A percentile compares a stretch with the other conserved stretches of the same genome.
Evolutionary conservation across 495 filamentous ascomycete species (phyloP).

Genomic region (Talaromyces proteolyticus): DNA sequence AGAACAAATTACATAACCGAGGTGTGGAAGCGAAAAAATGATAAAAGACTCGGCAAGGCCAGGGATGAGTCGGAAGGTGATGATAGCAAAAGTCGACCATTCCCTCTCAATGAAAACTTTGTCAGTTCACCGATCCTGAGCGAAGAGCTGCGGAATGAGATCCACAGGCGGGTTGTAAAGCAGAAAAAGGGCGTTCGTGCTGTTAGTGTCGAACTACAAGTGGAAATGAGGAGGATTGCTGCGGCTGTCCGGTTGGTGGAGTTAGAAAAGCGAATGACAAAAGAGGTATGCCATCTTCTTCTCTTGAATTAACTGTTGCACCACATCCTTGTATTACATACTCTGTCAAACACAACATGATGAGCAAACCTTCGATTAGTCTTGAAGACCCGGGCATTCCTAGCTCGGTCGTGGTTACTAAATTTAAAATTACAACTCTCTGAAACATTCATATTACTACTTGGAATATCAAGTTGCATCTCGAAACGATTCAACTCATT

Average conservation of each 20-base stretch:
- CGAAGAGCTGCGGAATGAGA: constrained; percentile 66
- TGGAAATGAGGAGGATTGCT: constrained; percentile 82
- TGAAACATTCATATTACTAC: too few species aligned
- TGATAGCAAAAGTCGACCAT: constrained; percentile 40
- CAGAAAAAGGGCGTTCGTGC: constrained; percentile 63
- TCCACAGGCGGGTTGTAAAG: constrained; percentile 61
- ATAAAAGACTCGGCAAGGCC: constrained; percentile 10
- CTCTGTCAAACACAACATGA: constrained; percentile 35
- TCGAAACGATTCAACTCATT: too few species aligned
- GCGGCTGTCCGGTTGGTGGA: constrained; percentile 85
- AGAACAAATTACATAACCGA: constrained; percentile 61
- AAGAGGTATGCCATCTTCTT: constrained; percentile 53
- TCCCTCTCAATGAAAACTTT: constrained; percentile 72
- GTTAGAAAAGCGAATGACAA: constrained; percentile 71
- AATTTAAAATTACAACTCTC: constrained; percentile 39
- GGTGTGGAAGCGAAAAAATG: constrained; percentile 25
- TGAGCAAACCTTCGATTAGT: constrained; percentile 96
- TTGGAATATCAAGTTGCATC: too few species aligned
- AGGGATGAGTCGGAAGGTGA: constrained; percentile 11
- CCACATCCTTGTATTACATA: background rate
- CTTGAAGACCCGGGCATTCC: constrained; percentile 76
- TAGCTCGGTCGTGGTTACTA: constrained; percentile 57
- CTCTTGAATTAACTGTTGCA: constrained; percentile 24
- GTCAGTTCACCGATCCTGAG: constrained; percentile 67
- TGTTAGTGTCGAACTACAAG: constrained; percentile 69